Conservation (phyloP, 192 early-diverging fungal species). For the Anaeromyces robustus region DNA sequence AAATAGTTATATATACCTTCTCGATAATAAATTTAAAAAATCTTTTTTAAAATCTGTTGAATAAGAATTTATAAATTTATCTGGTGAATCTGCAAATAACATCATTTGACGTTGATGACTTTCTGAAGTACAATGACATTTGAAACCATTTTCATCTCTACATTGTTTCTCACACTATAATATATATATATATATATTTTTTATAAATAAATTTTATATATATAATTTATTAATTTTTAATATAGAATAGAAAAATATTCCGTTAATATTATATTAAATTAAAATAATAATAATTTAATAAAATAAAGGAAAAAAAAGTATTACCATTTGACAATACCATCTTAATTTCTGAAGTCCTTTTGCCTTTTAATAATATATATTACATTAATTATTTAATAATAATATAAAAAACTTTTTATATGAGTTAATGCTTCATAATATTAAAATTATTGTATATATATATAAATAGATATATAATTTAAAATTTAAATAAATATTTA, state of each 20-base stretch:
- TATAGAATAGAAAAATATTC: too few species aligned
- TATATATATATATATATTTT: too few species aligned
- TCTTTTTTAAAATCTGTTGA: conserved; percentile 68
- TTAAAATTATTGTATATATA: too few species aligned
- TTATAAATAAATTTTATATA: not conserved
- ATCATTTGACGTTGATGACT: conserved; percentile 81
- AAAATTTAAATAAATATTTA: too few species aligned
- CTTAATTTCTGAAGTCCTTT: conserved; percentile 79
- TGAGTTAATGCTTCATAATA: not conserved
- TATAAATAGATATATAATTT: too few species aligned
- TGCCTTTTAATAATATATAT: conserved; percentile 12
- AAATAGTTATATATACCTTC: conserved; percentile 21
- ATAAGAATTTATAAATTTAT: conserved; percentile 56
- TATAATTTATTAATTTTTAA: not conserved
- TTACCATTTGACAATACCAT: conserved; percentile 90
- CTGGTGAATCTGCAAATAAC: conserved; percentile 66
- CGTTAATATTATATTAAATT: too few species aligned
- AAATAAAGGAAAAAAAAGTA: conserved; percentile 25
- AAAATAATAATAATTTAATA: too few species aligned
- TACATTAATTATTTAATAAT: not conserved
- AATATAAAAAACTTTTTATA: not conserved
- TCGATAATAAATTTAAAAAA: conserved; percentile 69
- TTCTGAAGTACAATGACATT: conserved; percentile 79
- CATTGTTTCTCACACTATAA: conserved; percentile 26
- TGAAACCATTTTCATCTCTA: conserved; percentile 92